phyloP scores from a whole-genome alignment of 257 asterid species.

The Solanum sitiens region DNA sequence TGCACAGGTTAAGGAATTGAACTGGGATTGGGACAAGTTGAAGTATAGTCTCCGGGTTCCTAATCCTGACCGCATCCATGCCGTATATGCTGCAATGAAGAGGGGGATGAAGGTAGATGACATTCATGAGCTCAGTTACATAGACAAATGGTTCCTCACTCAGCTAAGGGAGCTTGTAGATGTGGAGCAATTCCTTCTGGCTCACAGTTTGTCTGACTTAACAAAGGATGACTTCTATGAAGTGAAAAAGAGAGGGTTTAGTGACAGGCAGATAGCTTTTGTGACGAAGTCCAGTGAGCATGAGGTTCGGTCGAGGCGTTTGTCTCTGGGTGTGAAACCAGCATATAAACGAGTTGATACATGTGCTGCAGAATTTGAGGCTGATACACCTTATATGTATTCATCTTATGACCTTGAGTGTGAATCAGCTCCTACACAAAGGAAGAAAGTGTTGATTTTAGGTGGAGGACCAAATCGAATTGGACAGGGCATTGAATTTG shows the following conservation, averaged over 20 bases:
- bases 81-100: conserved; percentile 92
- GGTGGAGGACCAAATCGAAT: conserved; percentile 99
- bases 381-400: conserved; percentile 96
- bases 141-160: conserved; percentile 90
- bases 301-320: conserved; percentile 67
- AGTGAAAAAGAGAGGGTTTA: conserved; percentile 93
- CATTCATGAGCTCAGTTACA: conserved; percentile 63
- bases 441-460: conserved; percentile 76
- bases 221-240: conserved; percentile 79
- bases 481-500: conserved; percentile 99
- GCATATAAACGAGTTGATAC: conserved; percentile 91
- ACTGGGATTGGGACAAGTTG: conserved; percentile 76
- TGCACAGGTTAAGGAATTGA: conserved; percentile 69
- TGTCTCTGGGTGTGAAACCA: conserved; percentile 81
- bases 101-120: conserved; percentile 90
- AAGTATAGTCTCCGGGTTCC: conserved; percentile 86
- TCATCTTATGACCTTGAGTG: conserved; percentile 84
- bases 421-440: conserved; percentile 74
- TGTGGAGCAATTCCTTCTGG: conserved; percentile 69
- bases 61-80: conserved; percentile 80
- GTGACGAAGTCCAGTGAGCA: conserved; percentile 68
- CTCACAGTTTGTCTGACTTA: conserved; percentile 44
- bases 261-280: conserved; percentile 85
- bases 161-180: conserved; percentile 85
- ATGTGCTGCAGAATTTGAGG: conserved; percentile 98